A percentile compares a stretch with the other conserved stretches of the same genome.
phyloP scores from a whole-genome alignment of 1,139 yeast species.

The Taphrina confusa region DNA sequence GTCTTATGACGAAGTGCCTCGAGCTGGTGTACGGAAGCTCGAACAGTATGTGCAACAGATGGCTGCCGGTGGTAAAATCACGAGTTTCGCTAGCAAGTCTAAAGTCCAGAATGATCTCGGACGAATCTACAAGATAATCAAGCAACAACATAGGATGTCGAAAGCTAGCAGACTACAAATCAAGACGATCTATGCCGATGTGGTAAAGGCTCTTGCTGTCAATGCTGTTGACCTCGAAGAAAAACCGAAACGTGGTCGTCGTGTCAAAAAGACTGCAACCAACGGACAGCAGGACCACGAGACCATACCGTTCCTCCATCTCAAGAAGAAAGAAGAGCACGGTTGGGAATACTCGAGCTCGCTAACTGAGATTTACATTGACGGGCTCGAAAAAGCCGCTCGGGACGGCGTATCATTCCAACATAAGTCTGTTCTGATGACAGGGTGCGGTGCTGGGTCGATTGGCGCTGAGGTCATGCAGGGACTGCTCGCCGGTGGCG shows the following conservation, averaged over 20 bases:
- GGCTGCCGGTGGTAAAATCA: constrained; percentile 91
- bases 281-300: constrained; percentile 52
- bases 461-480: constrained; percentile 96
- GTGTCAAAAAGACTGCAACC: constrained; percentile 46
- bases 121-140: constrained; percentile 78
- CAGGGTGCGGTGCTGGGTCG: constrained; percentile 99
- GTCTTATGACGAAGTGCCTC: constrained; percentile 77
- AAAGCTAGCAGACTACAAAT: constrained; percentile 70
- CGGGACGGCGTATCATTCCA: constrained; percentile 85
- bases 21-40: constrained; percentile 88
- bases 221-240: constrained; percentile 32
- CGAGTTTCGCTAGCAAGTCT: constrained; percentile 65
- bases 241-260: constrained; percentile 31
- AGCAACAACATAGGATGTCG: constrained; percentile 51
- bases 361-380: constrained; percentile 75
- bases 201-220: constrained; percentile 65
- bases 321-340: constrained; percentile 73
- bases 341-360: constrained; percentile 81
- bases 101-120: constrained; percentile 71
- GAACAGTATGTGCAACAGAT: constrained; percentile 95
- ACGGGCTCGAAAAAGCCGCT: constrained; percentile 90
- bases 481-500: constrained; percentile 96
- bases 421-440: constrained; percentile 83
- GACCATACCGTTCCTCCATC: constrained; percentile 91
- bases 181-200: constrained; percentile 75